Evolutionary conservation across 768 basidiomycete genomes (phyloP).

Genomic region (Trametes sanguinea): DNA sequence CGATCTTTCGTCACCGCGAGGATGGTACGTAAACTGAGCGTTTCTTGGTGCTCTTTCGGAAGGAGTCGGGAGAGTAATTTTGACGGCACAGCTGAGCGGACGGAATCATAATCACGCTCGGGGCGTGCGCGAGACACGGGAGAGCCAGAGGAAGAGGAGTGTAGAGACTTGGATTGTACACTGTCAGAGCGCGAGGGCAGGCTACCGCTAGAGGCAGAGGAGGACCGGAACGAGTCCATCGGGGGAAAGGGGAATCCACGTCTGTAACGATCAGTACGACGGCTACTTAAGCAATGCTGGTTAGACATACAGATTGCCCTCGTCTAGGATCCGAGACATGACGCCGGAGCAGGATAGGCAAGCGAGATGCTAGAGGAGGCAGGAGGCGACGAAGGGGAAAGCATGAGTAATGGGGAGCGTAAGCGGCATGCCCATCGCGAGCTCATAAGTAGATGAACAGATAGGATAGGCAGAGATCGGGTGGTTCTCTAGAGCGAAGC

Average conservation of each 20-base stretch:
- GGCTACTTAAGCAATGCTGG: not conserved
- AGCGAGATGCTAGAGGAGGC: constrained; percentile 12
- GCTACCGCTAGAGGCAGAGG: constrained; percentile 24
- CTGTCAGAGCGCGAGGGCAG: constrained; percentile 24
- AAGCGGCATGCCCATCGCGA: constrained; percentile 19
- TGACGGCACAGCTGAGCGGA: constrained; percentile 15
- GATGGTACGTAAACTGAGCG: constrained; percentile 25
- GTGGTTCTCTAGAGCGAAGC: constrained; percentile 21
- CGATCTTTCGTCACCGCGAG: constrained; percentile 37
- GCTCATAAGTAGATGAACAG: constrained; percentile 14
- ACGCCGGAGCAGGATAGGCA: constrained; percentile 4
- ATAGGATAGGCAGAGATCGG: constrained; percentile 11
- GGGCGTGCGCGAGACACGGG: constrained; percentile 14
- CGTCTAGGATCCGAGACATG: constrained; percentile 20
- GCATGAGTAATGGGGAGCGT: constrained; percentile 14
- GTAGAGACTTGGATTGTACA: constrained; percentile 21
- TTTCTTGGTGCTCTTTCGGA: constrained; percentile 25
- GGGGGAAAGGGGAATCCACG: constrained; percentile 27
- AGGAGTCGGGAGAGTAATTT: constrained; percentile 28
- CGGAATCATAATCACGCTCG: constrained; percentile 23
- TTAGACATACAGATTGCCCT: constrained; percentile 22
- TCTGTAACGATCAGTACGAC: constrained; percentile 11
- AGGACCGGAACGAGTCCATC: constrained; percentile 19
- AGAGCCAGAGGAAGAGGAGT: constrained; percentile 16
- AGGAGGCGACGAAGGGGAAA: constrained; percentile 1